Evolutionary conservation across 805 yeast genomes (phyloP), one percentile per base, ranked within the genome.

Genomic region (Starmerella floris): DNA sequence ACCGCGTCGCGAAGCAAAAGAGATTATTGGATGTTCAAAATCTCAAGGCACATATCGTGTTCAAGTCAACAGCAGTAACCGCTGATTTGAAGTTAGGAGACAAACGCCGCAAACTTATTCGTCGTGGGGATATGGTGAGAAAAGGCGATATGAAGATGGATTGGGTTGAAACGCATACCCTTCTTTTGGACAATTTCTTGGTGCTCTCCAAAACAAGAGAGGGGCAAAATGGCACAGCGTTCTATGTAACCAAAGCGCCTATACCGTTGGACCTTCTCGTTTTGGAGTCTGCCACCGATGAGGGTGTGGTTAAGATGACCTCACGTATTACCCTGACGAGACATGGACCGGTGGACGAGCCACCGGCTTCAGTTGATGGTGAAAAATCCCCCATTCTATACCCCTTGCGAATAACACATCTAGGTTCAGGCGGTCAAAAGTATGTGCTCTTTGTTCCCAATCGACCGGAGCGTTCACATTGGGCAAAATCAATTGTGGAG

Each of bases 131-230:
- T 22, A 69, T 80, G 16, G 52, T 64, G 2, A 67, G 79, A 42
- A 74, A 77, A 45, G 75, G 83, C 13, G 91, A 79, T 38, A 62
- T 76, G 52, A 73, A 76, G 64, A 63, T 76, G 25, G 78, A 77
- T 31, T 67, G 80, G 31, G 62, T 65, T 6, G 63, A 69, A 0
- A 60, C 65, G 1, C 66, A 73, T 49, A 52, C 80, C 21, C 72
- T 82, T 17, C 60, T 83, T 23, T 60, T 83, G 40, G 94, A 83
- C 55, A 81, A 83, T 53, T 81, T 68, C 51, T 60, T 83, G 35
- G 56, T 64, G 2, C 44, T 65, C 21, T 57, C 66, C 6, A 63
- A 63, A 40, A 49, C 52, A 10, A 50, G 62, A 3, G 63, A 62
- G 26, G 66, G 62, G 2, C 47, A 45, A 41, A 53, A 54, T 30